Conservation (phyloP, 208 protist genomes). For the Leishmania tropica region DNA sequence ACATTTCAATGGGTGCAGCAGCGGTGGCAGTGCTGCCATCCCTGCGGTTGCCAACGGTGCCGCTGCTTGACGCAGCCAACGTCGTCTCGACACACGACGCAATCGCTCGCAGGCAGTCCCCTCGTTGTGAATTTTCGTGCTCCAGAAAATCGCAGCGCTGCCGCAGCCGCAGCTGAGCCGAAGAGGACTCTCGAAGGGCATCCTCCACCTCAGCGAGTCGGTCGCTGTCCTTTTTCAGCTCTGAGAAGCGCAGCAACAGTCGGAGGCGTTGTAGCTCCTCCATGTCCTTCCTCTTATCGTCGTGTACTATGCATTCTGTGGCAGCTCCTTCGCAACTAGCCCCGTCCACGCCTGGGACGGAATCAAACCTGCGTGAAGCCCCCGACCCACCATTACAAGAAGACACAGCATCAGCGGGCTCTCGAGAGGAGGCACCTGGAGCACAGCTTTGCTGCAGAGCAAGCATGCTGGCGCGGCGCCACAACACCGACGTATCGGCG, state of each 20-base stretch:
- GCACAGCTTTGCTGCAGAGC: background rate
- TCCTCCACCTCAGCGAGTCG: conserved; percentile 27
- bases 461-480: background rate
- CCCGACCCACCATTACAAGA: background rate
- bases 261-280: conserved; percentile 62
- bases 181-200: conserved; percentile 20
- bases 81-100: conserved; percentile 9
- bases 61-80: background rate
- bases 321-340: background rate
- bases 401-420: background rate
- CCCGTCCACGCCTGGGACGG: background rate
- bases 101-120: conserved; percentile 8
- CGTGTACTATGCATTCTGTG: background rate
- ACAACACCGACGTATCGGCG: background rate
- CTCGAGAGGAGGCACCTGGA: background rate
- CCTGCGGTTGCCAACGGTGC: background rate
- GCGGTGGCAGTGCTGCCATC: background rate
- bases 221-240: conserved; percentile 78
- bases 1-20: background rate
- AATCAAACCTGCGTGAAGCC: background rate
- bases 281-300: background rate
- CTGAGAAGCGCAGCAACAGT: conserved; percentile 74
- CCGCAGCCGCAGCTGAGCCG: conserved; percentile 6
- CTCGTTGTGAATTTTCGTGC: background rate
- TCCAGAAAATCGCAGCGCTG: conserved; percentile 16